Evolutionary conservation across 2,329 filamentous ascomycete genomes (phyloP).

Genomic region (Fusarium chuoi): DNA sequence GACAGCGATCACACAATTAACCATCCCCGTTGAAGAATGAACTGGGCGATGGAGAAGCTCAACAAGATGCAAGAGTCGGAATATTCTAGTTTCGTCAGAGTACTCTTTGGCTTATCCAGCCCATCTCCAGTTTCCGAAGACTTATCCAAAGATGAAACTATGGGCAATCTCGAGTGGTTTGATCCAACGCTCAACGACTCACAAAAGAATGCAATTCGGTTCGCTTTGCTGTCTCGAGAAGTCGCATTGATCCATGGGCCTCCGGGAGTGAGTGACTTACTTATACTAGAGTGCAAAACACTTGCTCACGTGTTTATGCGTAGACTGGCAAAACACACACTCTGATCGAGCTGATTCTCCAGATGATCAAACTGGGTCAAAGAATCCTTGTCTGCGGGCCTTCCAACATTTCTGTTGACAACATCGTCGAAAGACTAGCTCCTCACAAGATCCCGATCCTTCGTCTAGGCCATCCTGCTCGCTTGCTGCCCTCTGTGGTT

Average conservation of each 20-base stretch:
- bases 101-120: conserved; percentile 69
- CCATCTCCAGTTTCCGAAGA: conserved; percentile 60
- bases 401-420: conserved; percentile 97
- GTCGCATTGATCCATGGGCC: conserved; percentile 94
- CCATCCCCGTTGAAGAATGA: conserved; percentile 62
- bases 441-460: conserved; percentile 88
- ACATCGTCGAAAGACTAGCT: conserved; percentile 92
- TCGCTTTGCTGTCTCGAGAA: conserved; percentile 83
- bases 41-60: conserved; percentile 68
- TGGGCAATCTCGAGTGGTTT: conserved; percentile 66
- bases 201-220: conserved; percentile 77
- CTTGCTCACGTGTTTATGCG: conserved; percentile 4
- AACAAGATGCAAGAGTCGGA: conserved; percentile 66
- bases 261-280: conserved; percentile 71
- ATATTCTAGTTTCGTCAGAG: conserved; percentile 69
- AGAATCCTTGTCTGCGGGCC: conserved; percentile 94
- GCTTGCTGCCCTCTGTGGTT: conserved; percentile 86
- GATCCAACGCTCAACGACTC: conserved; percentile 72
- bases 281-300: neutral
- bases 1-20: neutral
- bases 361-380: conserved; percentile 78
- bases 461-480: conserved; percentile 90
- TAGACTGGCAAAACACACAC: conserved; percentile 96
- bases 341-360: conserved; percentile 93
- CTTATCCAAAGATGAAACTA: conserved; percentile 54